These are phyloP conservation scores for Styphnolobium japonicum DNA, from an alignment of 306 rosid species.

Conservation along the genomic window DNA sequence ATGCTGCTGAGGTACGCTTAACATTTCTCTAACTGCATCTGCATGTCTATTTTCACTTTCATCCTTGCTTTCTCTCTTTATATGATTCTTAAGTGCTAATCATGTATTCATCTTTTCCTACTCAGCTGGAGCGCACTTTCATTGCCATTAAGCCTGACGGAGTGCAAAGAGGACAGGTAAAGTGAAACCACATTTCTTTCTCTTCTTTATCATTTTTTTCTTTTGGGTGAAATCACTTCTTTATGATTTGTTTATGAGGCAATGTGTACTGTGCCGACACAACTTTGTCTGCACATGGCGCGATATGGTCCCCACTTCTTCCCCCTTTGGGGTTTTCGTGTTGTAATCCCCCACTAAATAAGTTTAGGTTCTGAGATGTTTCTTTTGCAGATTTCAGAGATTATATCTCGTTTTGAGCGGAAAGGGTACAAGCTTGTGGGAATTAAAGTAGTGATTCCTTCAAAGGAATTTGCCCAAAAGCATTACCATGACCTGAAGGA, in stretches of 20 bases:
- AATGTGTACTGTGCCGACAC: neutral
- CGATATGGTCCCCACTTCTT: neutral
- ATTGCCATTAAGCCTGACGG: conserved; percentile 89
- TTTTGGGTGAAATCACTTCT: too few species aligned
- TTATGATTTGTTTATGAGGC: conserved; percentile 15
- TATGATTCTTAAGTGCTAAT: neutral
- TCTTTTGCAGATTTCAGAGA: conserved; percentile 74
- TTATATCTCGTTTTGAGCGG: conserved; percentile 84
- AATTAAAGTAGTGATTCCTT: conserved; percentile 73
- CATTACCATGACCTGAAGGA: conserved; percentile 92
- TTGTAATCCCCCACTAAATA: neutral
- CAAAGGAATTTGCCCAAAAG: conserved; percentile 80
- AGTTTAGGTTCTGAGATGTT: neutral
- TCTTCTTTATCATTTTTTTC: conserved; percentile 20
- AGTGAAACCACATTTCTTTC: conserved; percentile 26
- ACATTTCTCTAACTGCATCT: neutral
- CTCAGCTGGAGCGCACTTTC: conserved; percentile 75
- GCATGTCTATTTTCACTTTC: neutral
- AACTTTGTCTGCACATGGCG: neutral
- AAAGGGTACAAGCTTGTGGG: conserved; percentile 93
- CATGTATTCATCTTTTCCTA: conserved; percentile 1
- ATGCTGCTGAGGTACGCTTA: conserved; percentile 81
- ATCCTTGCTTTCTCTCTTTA: conserved; percentile 5
- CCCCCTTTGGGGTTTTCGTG: neutral
- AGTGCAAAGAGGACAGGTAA: conserved; percentile 77